These are phyloP conservation scores for Mycena filopes DNA, from an alignment of 768 basidiomycete genomes.

Conservation along the genomic window DNA sequence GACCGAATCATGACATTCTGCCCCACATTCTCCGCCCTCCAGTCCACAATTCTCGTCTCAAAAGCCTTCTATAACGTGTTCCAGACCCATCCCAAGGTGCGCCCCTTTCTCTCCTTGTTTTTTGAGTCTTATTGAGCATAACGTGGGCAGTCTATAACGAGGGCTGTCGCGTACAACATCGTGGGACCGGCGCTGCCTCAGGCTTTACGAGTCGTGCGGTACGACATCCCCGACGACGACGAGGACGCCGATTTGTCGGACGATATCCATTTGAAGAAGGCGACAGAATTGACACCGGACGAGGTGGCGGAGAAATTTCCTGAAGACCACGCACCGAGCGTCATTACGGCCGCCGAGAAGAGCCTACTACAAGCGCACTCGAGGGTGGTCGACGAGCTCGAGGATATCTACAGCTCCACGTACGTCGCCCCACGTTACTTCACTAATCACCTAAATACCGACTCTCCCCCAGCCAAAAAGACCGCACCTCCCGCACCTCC, in stretches of 20 bases:
- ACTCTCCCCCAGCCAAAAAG: background rate
- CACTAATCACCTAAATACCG: background rate
- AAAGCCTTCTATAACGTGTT: conserved; percentile 37
- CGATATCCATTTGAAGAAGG: background rate
- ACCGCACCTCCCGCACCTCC: background rate
- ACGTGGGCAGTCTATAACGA: background rate
- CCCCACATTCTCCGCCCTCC: conserved; percentile 33
- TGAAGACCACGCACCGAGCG: conserved; percentile 3
- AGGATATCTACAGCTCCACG: conserved; percentile 39
- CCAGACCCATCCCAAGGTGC: conserved; percentile 32
- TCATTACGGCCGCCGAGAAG: conserved; percentile 19
- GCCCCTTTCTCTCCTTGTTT: background rate
- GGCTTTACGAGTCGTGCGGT: conserved; percentile 35
- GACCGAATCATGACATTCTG: conserved; percentile 38
- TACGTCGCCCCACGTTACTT: conserved; percentile 19
- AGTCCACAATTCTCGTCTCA: conserved; percentile 32
- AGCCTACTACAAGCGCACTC: conserved; percentile 12
- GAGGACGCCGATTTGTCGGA: background rate
- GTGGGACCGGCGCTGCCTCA: conserved; percentile 41
- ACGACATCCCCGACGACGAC: background rate
- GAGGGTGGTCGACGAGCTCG: conserved; percentile 23
- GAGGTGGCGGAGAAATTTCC: conserved; percentile 7
- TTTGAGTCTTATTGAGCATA: background rate
- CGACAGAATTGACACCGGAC: background rate
- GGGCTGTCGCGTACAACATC: conserved; percentile 39